Percentiles rank a stretch among this genome's conserved stretches.
Evolutionary conservation across 371 early-diverging fungal genomes (phyloP).

Genomic region (Scutellospora calospora): DNA sequence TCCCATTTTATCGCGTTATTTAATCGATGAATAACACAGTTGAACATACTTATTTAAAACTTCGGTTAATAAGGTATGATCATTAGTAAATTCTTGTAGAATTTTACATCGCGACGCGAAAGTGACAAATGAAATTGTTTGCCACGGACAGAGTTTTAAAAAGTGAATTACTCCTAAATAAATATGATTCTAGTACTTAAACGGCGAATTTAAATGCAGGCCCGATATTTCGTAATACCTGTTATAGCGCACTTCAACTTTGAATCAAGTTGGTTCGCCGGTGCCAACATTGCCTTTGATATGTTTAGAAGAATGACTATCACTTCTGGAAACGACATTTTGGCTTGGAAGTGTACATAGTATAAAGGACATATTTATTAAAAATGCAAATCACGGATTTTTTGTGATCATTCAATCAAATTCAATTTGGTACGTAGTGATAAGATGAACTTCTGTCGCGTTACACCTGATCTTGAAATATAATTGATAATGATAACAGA

Average conservation of each 20-base stretch:
- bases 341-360: neutral
- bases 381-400: neutral
- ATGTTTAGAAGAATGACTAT: conserved; percentile 3
- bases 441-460: too few relatives aligned
- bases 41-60: too few relatives aligned
- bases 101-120: neutral
- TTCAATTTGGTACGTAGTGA: too few relatives aligned
- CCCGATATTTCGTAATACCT: neutral
- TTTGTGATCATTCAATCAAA: too few relatives aligned
- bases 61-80: too few relatives aligned
- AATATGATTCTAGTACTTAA: neutral
- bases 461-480: too few relatives aligned
- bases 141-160: neutral
- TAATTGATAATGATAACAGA: neutral
- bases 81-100: neutral
- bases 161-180: neutral
- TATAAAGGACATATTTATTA: neutral
- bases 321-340: neutral
- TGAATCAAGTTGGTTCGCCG: conserved; percentile 8
- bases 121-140: neutral
- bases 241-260: conserved; percentile 16
- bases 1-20: too few relatives aligned
- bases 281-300: conserved; percentile 13
- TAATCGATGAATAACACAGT: too few relatives aligned
- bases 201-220: neutral